phyloP scores from a whole-genome alignment of 2,329 filamentous ascomycete species.

The Xylogone sp. region DNA sequence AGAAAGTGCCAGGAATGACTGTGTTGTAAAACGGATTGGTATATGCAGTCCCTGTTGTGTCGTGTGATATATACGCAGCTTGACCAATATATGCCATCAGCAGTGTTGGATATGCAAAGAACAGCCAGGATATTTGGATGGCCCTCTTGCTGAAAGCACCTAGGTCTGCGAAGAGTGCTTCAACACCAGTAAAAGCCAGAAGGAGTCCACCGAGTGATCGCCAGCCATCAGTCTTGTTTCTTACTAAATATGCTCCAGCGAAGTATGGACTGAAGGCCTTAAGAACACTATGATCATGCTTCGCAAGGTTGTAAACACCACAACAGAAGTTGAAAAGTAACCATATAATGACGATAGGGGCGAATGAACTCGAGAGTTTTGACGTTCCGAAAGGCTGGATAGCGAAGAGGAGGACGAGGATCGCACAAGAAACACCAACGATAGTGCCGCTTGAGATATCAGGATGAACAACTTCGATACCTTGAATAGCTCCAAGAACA shows the following conservation, averaged over 20 bases:
- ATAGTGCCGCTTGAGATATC: slow-evolving; percentile 51
- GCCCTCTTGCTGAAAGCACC: slow-evolving; percentile 69
- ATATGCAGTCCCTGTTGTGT: slow-evolving; percentile 53
- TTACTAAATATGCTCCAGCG: slow-evolving; percentile 56
- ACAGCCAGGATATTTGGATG: slow-evolving; percentile 70
- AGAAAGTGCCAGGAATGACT: slow-evolving; percentile 63
- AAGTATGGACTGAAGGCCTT: slow-evolving; percentile 56
- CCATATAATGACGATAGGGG: slow-evolving; percentile 66
- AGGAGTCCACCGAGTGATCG: slow-evolving; percentile 65
- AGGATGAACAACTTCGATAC: slow-evolving; percentile 51
- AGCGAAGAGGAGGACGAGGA: slow-evolving; percentile 59
- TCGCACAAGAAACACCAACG: slow-evolving; percentile 60
- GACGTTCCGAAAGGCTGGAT: slow-evolving; percentile 63
- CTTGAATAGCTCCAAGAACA: slow-evolving; percentile 66
- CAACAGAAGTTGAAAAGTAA: slow-evolving; percentile 58
- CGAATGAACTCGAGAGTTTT: slow-evolving; percentile 57
- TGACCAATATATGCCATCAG: slow-evolving; percentile 51
- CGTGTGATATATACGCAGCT: slow-evolving; percentile 61
- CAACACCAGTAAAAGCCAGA: slow-evolving; percentile 73
- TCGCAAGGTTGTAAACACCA: slow-evolving; percentile 59
- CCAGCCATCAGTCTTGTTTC: slow-evolving; percentile 59
- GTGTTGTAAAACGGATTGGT: slow-evolving; percentile 72
- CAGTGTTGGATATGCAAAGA: slow-evolving; percentile 64
- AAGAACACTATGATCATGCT: slow-evolving; percentile 49
- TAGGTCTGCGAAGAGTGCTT: slow-evolving; percentile 74